Evolutionary conservation across 106 monocot genomes (phyloP).

Genomic region (Alisma plantagoaquatica): DNA sequence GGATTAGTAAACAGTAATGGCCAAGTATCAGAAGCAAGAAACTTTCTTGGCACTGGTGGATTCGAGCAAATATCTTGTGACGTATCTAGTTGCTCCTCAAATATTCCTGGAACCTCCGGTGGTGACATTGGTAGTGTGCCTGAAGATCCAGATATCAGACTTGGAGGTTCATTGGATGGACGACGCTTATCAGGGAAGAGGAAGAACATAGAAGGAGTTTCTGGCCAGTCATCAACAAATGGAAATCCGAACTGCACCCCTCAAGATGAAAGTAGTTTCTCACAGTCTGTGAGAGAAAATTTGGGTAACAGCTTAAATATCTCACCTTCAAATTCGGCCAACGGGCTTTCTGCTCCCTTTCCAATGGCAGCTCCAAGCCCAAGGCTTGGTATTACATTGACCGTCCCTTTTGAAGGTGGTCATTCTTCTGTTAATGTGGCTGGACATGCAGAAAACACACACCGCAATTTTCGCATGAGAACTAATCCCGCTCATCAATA

Average conservation of each 20-base stretch:
- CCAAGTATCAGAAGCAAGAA: conserved; percentile 13
- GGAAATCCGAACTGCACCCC: conserved; percentile 21
- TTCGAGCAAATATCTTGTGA: conserved; percentile 12
- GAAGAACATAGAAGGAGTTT: conserved; percentile 59
- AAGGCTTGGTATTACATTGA: conserved; percentile 10
- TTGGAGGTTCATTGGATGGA: conserved; percentile 41
- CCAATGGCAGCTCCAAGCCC: conserved; percentile 19
- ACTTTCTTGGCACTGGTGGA: conserved; percentile 21
- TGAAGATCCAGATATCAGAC: conserved; percentile 31
- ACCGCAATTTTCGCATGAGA: conserved; percentile 46
- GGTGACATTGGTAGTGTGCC: conserved; percentile 11
- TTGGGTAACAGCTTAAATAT: conserved; percentile 16
- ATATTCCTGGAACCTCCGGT: conserved; percentile 15
- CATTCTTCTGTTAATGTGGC: conserved; percentile 12
- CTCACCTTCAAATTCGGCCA: conserved; percentile 17
- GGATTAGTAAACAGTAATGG: not conserved
- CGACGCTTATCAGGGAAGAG: conserved; percentile 55
- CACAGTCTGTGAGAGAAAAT: conserved; percentile 19
- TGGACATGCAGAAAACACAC: conserved; percentile 30
- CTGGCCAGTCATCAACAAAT: conserved; percentile 48
- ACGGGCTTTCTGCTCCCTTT: conserved; percentile 17
- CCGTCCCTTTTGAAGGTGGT: conserved; percentile 8
- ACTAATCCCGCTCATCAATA: conserved; percentile 23
- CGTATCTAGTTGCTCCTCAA: conserved; percentile 20
- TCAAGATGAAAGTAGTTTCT: conserved; percentile 21